Conservation (phyloP, 2,329 filamentous ascomycete genomes). For the Fusarium verticillioides region DNA sequence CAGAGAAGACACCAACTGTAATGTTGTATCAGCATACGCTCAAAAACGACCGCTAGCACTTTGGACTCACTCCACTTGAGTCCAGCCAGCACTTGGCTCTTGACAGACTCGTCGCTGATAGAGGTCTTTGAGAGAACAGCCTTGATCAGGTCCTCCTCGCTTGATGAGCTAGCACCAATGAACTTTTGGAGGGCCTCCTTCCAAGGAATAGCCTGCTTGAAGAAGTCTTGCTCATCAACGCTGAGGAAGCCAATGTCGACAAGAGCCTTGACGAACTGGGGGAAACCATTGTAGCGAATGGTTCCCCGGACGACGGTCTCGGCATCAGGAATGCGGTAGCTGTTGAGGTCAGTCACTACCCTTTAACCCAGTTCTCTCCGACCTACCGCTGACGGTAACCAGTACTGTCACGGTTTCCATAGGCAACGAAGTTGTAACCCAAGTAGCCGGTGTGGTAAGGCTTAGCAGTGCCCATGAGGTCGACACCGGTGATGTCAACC, state of each 20-base stretch:
- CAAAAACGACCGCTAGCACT: neutral
- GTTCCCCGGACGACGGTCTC: constrained; percentile 87
- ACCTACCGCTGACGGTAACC: constrained; percentile 84
- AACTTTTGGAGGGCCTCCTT: constrained; percentile 85
- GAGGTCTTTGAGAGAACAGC: constrained; percentile 77
- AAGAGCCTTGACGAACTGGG: constrained; percentile 86
- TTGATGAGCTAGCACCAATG: constrained; percentile 73
- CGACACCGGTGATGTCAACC: constrained; percentile 68
- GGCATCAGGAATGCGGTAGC: constrained; percentile 82
- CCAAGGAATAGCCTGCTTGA: constrained; percentile 79
- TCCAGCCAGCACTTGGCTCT: constrained; percentile 27
- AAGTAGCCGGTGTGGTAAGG: constrained; percentile 87
- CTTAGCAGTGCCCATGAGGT: constrained; percentile 88
- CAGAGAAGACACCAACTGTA: constrained; percentile 44
- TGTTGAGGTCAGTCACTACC: neutral
- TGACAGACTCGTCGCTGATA: constrained; percentile 35
- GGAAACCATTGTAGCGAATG: constrained; percentile 88
- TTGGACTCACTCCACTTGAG: constrained; percentile 26
- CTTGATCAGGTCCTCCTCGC: constrained; percentile 75
- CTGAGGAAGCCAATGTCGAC: constrained; percentile 91
- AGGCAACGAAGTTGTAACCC: constrained; percentile 86
- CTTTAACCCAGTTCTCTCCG: neutral
- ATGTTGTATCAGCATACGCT: neutral
- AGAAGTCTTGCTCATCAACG: constrained; percentile 64
- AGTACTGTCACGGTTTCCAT: constrained; percentile 92